These are phyloP conservation scores for Zea mays DNA, from an alignment of 176 grass and related monocot species.

Conservation along the genomic window DNA sequence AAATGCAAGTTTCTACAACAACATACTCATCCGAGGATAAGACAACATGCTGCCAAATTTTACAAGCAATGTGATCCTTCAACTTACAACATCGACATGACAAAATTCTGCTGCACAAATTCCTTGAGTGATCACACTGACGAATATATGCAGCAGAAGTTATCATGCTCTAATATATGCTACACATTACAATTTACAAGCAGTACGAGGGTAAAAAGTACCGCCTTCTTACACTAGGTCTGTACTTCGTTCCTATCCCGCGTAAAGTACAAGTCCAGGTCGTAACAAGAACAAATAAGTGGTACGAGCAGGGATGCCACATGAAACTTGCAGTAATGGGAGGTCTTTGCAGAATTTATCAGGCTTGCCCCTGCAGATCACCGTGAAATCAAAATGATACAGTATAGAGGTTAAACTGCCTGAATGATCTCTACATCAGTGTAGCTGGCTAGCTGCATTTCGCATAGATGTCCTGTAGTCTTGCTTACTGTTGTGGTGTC, in stretches of 20 bases:
- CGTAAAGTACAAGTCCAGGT: slow-evolving; percentile 11
- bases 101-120: slow-evolving; percentile 12
- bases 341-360: neutral
- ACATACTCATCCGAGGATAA: neutral
- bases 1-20: neutral
- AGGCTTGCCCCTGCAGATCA: neutral
- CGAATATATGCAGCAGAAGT: neutral
- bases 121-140: neutral
- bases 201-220: neutral
- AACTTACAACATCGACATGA: neutral
- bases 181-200: slow-evolving; percentile 12
- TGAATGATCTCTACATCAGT: neutral
- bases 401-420: neutral
- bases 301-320: slow-evolving; percentile 5
- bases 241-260: neutral
- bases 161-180: neutral
- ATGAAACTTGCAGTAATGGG: neutral
- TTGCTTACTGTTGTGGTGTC: slow-evolving; percentile 23
- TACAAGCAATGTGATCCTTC: slow-evolving; percentile 4
- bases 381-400: slow-evolving; percentile 12
- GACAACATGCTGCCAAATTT: neutral
- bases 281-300: slow-evolving; percentile 10
- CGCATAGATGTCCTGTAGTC: neutral
- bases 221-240: slow-evolving; percentile 5
- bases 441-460: neutral